These are phyloP conservation scores for Pseudocercospora eumusae DNA, from an alignment of 2,329 filamentous ascomycete genomes.

Conservation along the genomic window DNA sequence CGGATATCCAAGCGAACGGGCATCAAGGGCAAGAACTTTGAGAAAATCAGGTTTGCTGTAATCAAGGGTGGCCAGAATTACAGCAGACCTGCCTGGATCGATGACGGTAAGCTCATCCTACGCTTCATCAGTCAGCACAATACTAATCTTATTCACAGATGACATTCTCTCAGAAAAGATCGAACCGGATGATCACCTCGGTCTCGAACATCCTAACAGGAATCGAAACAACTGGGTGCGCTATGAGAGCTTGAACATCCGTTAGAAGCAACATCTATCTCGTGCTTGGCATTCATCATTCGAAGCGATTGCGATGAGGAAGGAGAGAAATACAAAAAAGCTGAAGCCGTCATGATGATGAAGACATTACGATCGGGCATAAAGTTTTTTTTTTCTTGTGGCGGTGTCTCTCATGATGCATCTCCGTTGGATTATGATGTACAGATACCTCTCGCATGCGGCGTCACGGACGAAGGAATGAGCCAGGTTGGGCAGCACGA, in stretches of 20 bases:
- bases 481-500: no score
- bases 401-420: background rate
- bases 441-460: slow-evolving; percentile 9
- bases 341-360: background rate
- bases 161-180: slow-evolving; percentile 51
- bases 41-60: slow-evolving; percentile 95
- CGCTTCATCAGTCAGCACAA: background rate
- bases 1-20: slow-evolving; percentile 89
- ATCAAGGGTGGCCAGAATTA: slow-evolving; percentile 66
- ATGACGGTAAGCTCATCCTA: slow-evolving; percentile 69
- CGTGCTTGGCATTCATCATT: slow-evolving; percentile 7
- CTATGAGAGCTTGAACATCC: slow-evolving; percentile 66
- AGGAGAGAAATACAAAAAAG: background rate
- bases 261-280: slow-evolving; percentile 39
- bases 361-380: slow-evolving; percentile 8
- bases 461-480: background rate
- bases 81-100: slow-evolving; percentile 77
- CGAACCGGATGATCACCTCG: slow-evolving; percentile 46
- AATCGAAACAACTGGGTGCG: slow-evolving; percentile 60
- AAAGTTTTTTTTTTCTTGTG: slow-evolving; percentile 5
- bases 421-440: slow-evolving; percentile 7
- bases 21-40: slow-evolving; percentile 95
- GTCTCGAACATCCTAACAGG: slow-evolving; percentile 65
- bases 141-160: slow-evolving; percentile 39
- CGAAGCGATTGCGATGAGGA: background rate